Percentiles rank a stretch among this genome's conserved stretches.
Evolutionary conservation across 768 basidiomycete genomes (phyloP).

Genomic region (Cystoderma amianthinum): DNA sequence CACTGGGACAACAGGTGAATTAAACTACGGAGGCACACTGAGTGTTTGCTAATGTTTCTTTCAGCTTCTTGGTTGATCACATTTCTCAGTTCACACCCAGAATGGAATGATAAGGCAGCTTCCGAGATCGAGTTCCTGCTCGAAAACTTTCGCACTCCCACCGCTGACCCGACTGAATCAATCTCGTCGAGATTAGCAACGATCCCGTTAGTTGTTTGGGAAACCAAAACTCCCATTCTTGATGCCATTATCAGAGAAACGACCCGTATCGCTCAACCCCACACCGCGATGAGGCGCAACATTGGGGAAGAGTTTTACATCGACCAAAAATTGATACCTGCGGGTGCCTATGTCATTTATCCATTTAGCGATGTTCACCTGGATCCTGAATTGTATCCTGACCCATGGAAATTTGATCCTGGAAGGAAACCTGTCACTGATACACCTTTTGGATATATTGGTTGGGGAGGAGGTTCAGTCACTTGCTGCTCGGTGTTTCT

Average conservation of each 20-base stretch:
- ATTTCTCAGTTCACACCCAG: conserved; percentile 59
- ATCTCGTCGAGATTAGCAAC: conserved; percentile 43
- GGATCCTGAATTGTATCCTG: conserved; percentile 61
- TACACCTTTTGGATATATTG: conserved; percentile 56
- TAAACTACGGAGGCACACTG: not conserved
- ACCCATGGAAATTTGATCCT: conserved; percentile 78
- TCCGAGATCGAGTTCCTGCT: conserved; percentile 55
- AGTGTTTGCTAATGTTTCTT: conserved; percentile 3
- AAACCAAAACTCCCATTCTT: conserved; percentile 58
- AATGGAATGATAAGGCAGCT: conserved; percentile 59
- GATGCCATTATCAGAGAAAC: conserved; percentile 75
- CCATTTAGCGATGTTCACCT: conserved; percentile 79
- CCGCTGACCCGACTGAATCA: conserved; percentile 15
- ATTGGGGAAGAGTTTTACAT: conserved; percentile 67
- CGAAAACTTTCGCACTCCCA: conserved; percentile 25
- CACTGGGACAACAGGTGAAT: conserved; percentile 65
- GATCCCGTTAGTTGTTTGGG: conserved; percentile 67
- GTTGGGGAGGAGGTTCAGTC: conserved; percentile 74
- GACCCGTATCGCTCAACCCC: conserved; percentile 71
- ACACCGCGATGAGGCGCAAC: conserved; percentile 77
- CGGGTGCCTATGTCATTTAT: conserved; percentile 71
- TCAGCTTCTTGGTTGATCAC: conserved; percentile 70
- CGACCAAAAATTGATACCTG: conserved; percentile 61
- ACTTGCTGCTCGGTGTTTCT: conserved; percentile 6
- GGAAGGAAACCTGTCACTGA: conserved; percentile 35